Evolutionary conservation across 2,329 filamentous ascomycete genomes (phyloP).

Genomic region (Hirsutella minnesotensis): DNA sequence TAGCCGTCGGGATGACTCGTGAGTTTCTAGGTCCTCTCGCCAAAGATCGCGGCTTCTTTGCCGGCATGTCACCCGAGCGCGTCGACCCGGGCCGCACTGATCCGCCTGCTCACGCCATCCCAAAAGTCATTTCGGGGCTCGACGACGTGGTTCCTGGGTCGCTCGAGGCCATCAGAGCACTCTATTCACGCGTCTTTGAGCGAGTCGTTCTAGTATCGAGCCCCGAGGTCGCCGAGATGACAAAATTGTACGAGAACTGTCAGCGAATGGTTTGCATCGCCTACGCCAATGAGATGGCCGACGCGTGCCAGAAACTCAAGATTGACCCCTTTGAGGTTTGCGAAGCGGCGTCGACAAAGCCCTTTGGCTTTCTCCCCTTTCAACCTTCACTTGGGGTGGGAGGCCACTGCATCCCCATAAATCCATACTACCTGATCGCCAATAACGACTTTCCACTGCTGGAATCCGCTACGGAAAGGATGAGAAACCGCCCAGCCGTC

Average conservation of each 20-base stretch:
- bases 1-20: conserved; percentile 42
- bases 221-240: conserved; percentile 46
- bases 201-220: conserved; percentile 33
- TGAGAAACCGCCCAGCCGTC: conserved; percentile 27
- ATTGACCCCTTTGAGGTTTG: conserved; percentile 41
- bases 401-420: conserved; percentile 44
- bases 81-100: conserved; percentile 36
- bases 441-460: conserved; percentile 36
- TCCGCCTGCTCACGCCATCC: conserved; percentile 29
- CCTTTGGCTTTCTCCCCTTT: conserved; percentile 39
- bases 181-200: conserved; percentile 37
- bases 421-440: conserved; percentile 39
- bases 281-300: conserved; percentile 44
- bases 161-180: conserved; percentile 25
- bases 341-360: conserved; percentile 35
- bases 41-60: conserved; percentile 26
- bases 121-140: conserved; percentile 41
- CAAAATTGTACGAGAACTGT: conserved; percentile 47
- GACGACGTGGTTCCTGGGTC: conserved; percentile 33
- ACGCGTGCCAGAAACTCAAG: conserved; percentile 31
- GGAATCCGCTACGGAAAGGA: conserved; percentile 28
- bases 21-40: conserved; percentile 34
- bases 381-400: conserved; percentile 37
- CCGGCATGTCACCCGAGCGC: conserved; percentile 39
- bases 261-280: conserved; percentile 43